Base-by-base conservation (phyloP, 23 red algal genomes). In the Cyanidium caldarium region DNA sequence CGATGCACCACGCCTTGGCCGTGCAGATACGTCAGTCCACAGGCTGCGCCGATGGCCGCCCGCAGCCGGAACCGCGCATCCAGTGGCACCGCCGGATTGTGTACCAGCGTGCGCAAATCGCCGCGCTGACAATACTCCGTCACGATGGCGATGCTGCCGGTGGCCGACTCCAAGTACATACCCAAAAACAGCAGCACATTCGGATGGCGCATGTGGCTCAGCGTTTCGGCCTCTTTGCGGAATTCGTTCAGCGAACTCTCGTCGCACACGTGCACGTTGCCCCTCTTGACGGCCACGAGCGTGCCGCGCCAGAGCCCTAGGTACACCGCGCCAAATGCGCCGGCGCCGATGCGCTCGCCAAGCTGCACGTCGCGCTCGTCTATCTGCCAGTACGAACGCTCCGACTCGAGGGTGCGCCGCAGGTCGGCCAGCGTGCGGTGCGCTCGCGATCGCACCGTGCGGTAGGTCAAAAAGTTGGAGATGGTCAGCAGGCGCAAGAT, bases 101-200 rank as follows among this genome's bases (percentile, higher is more conserved):
- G 45, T 10, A 84, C 36, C 39, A 45, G 57, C 30, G 68, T 61
- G 31, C 72, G 38, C 43, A 84, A 44, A 16, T 44, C 61, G n/a
- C 80, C 80, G 13, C 72, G 40, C 14, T 44, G 58, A 37, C 80
- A 84, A 57, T 84, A 84, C 44, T 84, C 80, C 7, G 69, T 84
- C 2, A 84, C 72, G 35, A 84, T 76, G 69, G 69, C 74, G 3
- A 84, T 46, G n/a, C n/a, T n/a, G n/a, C n/a, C n/a, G 42, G 73
- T 80, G 35, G 65, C 77, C 29, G 74, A 44, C 28, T 88, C 77
- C 29, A 78, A 43, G 1, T 80, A 71, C 20, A 88, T 70, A 14
- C 84, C 84, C 84, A 88, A 80, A 51, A 88, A 88, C 7, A 88
- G 75, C 12, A 88, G 75, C 10, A 88, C 75, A 34, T 88, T 88